Evolutionary conservation across 768 basidiomycete species (phyloP).

Genomic region (Kwoniella bestiolae): DNA sequence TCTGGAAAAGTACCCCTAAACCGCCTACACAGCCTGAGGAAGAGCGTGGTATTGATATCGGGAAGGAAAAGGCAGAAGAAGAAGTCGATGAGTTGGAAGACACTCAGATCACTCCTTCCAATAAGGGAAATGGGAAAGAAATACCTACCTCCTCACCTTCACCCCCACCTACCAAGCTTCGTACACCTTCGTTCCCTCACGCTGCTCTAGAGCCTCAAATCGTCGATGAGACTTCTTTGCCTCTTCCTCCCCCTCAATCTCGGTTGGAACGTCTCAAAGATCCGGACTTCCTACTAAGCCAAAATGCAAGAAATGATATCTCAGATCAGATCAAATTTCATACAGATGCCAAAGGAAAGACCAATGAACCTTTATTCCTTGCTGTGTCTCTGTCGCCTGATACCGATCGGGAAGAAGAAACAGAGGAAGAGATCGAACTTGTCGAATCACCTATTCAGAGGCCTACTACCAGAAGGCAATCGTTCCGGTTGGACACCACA

Average conservation of each 20-base stretch:
- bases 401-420: constrained; percentile 1
- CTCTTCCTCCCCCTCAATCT: background rate
- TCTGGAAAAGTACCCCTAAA: background rate
- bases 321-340: background rate
- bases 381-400: constrained; percentile 6
- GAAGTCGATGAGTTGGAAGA: background rate
- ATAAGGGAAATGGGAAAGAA: background rate
- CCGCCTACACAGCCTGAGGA: background rate
- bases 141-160: constrained; percentile 3
- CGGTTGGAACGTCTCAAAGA: background rate
- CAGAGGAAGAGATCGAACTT: background rate
- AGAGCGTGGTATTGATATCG: background rate
- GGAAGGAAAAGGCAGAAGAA: background rate
- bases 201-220: background rate
- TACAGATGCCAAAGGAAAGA: background rate
- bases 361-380: constrained; percentile 12
- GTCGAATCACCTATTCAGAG: constrained; percentile 2
- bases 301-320: background rate
- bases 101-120: background rate
- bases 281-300: background rate
- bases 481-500: background rate
- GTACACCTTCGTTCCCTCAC: background rate
- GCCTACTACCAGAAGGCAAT: background rate
- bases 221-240: background rate
- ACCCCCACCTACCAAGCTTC: constrained; percentile 8